phyloP scores from a whole-genome alignment of 139 green algal genomes.

The Coccomyxa sp. region DNA sequence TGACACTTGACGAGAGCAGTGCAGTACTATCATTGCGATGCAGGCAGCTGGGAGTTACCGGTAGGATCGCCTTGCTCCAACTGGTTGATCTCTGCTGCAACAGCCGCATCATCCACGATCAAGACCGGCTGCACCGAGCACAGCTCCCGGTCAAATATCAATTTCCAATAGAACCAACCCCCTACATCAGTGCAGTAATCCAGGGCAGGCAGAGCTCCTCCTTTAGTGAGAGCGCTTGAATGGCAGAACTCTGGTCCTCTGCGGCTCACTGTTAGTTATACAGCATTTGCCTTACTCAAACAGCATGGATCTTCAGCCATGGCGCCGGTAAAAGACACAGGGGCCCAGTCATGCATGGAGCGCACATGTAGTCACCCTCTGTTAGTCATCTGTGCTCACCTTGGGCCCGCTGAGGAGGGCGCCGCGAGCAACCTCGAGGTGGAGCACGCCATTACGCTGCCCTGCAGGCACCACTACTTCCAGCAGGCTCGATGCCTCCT shows the following conservation, averaged over 20 bases:
- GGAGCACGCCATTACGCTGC: conserved; percentile 15
- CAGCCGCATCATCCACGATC: conserved; percentile 18
- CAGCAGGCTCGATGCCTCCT: conserved; percentile 14
- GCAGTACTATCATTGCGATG: too few species aligned
- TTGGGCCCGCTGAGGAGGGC: conserved; percentile 25
- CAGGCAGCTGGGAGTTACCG: not conserved
- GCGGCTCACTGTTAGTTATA: too few species aligned
- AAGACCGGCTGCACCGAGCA: conserved; percentile 18
- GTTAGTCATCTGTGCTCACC: not conserved
- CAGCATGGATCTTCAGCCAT: too few species aligned
- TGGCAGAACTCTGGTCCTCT: too few species aligned
- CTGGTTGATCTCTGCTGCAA: conserved; percentile 23
- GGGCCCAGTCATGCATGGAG: too few species aligned
- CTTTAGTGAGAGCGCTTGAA: too few species aligned
- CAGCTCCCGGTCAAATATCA: too few species aligned
- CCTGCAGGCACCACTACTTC: conserved; percentile 13
- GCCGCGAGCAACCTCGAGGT: conserved; percentile 40
- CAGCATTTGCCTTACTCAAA: too few species aligned
- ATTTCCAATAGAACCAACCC: not conserved
- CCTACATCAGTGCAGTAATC: not conserved
- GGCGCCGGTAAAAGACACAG: too few species aligned
- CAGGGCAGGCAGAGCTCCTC: too few species aligned
- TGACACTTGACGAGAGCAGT: too few species aligned
- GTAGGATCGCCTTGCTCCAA: not conserved
- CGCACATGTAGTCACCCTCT: too few species aligned